phyloP scores from a whole-genome alignment of 1,284 basidiomycete species.

The Malassezia yamatoensis region DNA sequence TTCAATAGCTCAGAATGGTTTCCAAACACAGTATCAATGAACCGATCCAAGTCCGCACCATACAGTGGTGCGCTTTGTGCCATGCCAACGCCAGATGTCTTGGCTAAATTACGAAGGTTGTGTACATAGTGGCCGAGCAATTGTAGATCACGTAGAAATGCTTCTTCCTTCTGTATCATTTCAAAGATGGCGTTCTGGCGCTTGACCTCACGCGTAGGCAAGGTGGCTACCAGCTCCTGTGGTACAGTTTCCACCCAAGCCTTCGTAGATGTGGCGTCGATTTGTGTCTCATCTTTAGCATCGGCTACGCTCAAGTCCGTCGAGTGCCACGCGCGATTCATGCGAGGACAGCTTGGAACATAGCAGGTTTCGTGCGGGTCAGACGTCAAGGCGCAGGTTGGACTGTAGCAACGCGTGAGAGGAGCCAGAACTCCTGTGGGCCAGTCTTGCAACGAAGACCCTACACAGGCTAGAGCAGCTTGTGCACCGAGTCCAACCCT shows the following conservation, averaged over 20 bases:
- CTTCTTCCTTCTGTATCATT: slow-evolving; percentile 77
- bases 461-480: slow-evolving; percentile 12
- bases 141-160: slow-evolving; percentile 79
- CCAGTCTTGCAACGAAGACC: slow-evolving; percentile 59
- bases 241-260: slow-evolving; percentile 70
- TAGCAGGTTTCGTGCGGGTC: slow-evolving; percentile 21
- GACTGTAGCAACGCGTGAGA: slow-evolving; percentile 92
- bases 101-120: slow-evolving; percentile 18
- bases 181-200: slow-evolving; percentile 85
- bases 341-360: slow-evolving; percentile 25
- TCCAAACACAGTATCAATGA: slow-evolving; percentile 75
- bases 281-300: neutral
- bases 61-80: slow-evolving; percentile 20
- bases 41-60: slow-evolving; percentile 57
- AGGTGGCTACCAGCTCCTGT: slow-evolving; percentile 57
- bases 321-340: slow-evolving; percentile 1
- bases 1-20: slow-evolving; percentile 74
- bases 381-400: slow-evolving; percentile 62
- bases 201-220: slow-evolving; percentile 67
- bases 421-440: slow-evolving; percentile 93
- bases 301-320: neutral
- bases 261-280: slow-evolving; percentile 35
- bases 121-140: slow-evolving; percentile 56
- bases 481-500: neutral
- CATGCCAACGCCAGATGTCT: neutral